Evolutionary conservation across 129 eudicot genomes (phyloP).

Genomic region (Centella asiatica): DNA sequence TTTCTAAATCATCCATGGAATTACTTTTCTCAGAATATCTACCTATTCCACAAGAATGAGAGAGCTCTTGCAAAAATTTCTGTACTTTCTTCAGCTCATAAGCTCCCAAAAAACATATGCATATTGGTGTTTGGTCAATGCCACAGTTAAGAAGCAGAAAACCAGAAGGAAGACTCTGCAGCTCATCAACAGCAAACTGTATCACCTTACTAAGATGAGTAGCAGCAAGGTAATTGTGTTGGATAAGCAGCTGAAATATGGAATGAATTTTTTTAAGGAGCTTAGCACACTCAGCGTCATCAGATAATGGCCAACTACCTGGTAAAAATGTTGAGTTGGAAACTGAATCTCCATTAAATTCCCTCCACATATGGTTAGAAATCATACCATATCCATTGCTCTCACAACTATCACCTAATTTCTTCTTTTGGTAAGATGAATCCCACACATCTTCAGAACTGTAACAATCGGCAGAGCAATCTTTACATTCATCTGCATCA

Average conservation of each 20-base stretch:
- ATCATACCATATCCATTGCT: conserved; percentile 28
- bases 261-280: conserved; percentile 68
- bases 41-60: conserved; percentile 67
- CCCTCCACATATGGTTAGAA: conserved; percentile 38
- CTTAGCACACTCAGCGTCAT: conserved; percentile 71
- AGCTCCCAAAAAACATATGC: conserved; percentile 86
- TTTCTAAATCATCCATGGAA: conserved; percentile 37
- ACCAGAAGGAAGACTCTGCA: conserved; percentile 43
- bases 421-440: conserved; percentile 30
- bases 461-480: conserved; percentile 37
- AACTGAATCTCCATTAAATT: conserved; percentile 37
- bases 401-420: conserved; percentile 28
- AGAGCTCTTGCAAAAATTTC: conserved; percentile 63
- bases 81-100: conserved; percentile 65
- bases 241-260: conserved; percentile 51
- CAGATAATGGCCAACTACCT: conserved; percentile 70
- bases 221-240: conserved; percentile 61
- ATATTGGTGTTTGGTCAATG: conserved; percentile 71
- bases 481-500: conserved; percentile 26
- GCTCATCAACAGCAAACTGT: conserved; percentile 68
- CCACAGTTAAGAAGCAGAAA: conserved; percentile 54
- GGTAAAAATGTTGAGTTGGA: conserved; percentile 35
- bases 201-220: conserved; percentile 78
- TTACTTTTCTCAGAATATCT: conserved; percentile 51
- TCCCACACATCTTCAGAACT: conserved; percentile 52